Evolutionary conservation across 2,329 filamentous ascomycete species (phyloP).

Genomic region (Exophiala sideris): DNA sequence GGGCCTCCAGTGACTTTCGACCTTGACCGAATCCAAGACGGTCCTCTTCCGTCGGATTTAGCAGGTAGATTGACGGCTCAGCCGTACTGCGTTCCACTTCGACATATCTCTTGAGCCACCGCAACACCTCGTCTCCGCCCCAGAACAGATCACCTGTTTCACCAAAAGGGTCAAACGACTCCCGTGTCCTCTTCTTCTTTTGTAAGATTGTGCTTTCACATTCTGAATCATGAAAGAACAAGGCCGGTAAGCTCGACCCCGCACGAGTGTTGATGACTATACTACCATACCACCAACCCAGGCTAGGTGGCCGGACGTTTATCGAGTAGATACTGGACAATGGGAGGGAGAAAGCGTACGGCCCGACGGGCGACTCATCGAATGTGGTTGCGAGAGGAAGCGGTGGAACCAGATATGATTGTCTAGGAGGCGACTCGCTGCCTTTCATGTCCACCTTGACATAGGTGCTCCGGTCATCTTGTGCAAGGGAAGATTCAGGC

Average conservation of each 20-base stretch:
- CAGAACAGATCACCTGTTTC: conserved; percentile 87
- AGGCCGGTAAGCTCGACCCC: conserved; percentile 87
- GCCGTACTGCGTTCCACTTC: conserved; percentile 77
- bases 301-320: conserved; percentile 81
- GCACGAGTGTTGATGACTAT: conserved; percentile 86
- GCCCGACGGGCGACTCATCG: conserved; percentile 61
- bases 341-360: conserved; percentile 88
- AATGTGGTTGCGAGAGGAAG: conserved; percentile 82
- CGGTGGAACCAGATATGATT: conserved; percentile 86
- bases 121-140: conserved; percentile 92
- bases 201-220: conserved; percentile 94
- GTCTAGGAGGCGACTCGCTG: conserved; percentile 72
- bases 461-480: conserved; percentile 78
- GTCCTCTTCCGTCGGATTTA: conserved; percentile 84
- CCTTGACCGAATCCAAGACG: conserved; percentile 68
- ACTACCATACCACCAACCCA: conserved; percentile 98
- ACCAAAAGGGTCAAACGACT: conserved; percentile 87
- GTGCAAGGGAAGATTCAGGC: conserved; percentile 78
- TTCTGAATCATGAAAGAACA: conserved; percentile 97
- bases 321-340: conserved; percentile 88
- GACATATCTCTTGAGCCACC: conserved; percentile 85
- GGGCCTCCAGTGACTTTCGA: conserved; percentile 50
- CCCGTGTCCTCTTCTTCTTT: conserved; percentile 77
- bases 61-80: conserved; percentile 85
- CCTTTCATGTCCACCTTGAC: conserved; percentile 92